Percentiles rank a stretch among this genome's conserved stretches.
phyloP scores from a whole-genome alignment of 2,329 filamentous ascomycete genomes.

The Aspergillus sp. region DNA sequence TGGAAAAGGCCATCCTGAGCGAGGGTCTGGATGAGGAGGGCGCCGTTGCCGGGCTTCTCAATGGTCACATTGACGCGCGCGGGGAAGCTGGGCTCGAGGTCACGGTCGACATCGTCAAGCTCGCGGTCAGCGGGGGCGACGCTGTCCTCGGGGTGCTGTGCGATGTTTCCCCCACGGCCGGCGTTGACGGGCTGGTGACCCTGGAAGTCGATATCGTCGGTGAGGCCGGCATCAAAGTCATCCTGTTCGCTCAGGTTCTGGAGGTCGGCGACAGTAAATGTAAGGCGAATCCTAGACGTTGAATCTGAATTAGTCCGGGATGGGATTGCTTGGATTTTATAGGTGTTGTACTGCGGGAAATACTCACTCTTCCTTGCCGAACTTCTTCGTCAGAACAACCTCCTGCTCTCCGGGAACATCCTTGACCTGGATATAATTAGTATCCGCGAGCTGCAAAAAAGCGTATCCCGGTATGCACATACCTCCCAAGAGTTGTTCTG shows the following conservation, averaged over 20 bases:
- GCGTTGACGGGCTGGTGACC: constrained; percentile 61
- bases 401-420: constrained; percentile 87
- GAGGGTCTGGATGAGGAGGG: constrained; percentile 82
- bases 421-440: constrained; percentile 53
- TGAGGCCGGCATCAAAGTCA: constrained; percentile 61
- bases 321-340: background rate
- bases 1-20: constrained; percentile 85
- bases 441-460: background rate
- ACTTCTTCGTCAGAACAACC: constrained; percentile 79
- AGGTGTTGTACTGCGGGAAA: background rate
- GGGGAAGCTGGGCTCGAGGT: constrained; percentile 66
- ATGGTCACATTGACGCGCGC: constrained; percentile 84
- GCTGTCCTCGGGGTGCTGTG: constrained; percentile 57
- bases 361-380: constrained; percentile 83
- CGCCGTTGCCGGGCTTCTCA: constrained; percentile 84
- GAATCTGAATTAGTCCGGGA: constrained; percentile 1
- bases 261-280: constrained; percentile 84
- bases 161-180: constrained; percentile 55
- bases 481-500: constrained; percentile 84
- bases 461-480: constrained; percentile 18
- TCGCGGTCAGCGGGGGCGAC: constrained; percentile 62
- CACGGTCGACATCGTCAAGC: constrained; percentile 60
- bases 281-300: constrained; percentile 68
- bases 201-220: constrained; percentile 62
- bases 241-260: constrained; percentile 66